Base-by-base conservation (phyloP, 768 basidiomycete genomes). In the Flagelloscypha sp. region DNA sequence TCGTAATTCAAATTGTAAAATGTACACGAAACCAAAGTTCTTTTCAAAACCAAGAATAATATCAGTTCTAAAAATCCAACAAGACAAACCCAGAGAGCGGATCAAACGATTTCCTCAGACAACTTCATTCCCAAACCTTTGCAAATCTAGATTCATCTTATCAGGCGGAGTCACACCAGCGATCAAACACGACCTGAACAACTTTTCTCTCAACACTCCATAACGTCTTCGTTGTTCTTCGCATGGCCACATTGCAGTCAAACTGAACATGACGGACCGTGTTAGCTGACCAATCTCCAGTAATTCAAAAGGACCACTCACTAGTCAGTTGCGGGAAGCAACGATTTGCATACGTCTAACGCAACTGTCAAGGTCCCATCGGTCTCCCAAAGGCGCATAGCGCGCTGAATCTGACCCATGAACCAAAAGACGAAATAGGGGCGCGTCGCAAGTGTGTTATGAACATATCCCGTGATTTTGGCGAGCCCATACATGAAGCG, bases 371-470 rank as follows among this genome's bases (percentile, higher is more conserved):
- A 50, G 1, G 70, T 63, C 34, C 68, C 61, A 47, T 84, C 80
- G 39, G 63, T 66, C 43, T 72, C 63, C 76, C 77, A 84, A 36
- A 84, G 54, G 6, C 60, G 59, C 37, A 84, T 48, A 4, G 71
- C 66, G 76, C 74, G 67, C 49, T 61, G 65, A 35, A 84, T 69
- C 54, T 83, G 79, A 15, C 68, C 68, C 77, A 81, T 79, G 49
- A 84, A 82, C 80, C 79, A 84, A 52, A 80, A 80, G 16, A 74
- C 63, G 49, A 74, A 79, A 50, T 79, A 79, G 7, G 82, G 82
- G 37, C 80, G 59, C 11, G 69, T 61, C 3, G 72, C 59, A 16
- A 84, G 54, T 21, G 65, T 52, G 40, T 73, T 68, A 25, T 50
- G 61, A 17, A 61, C 49, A 42, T 66, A 63, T 11, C 77, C 79